Base-by-base conservation (phyloP, 129 eudicot species). In the Pulicaria dysenterica region DNA sequence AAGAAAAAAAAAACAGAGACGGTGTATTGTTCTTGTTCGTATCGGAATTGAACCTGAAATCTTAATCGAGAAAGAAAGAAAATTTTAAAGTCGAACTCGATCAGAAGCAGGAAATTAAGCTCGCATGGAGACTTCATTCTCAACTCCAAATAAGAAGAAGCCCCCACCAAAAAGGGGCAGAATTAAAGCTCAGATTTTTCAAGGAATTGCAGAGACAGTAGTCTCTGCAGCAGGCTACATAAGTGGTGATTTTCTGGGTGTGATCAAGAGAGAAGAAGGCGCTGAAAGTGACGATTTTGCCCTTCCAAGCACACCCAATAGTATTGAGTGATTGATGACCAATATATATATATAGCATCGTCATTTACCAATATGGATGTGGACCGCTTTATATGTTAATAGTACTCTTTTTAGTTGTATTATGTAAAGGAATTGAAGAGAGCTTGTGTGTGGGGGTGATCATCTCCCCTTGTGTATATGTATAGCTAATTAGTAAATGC, bases 241-340 rank as follows among this genome's bases (percentile, higher is more conserved):
- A 73, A 55, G 46, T 12, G 42, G 39, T 24, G 54, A 24, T 43
- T 64, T 19, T 63, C n/a, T 75, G 19, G 72, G 73, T 43, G 42
- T 64, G 13, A 64, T 75, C 73, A 54, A 75, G 79, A 65, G 65
- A 54, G 72, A 74, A 13, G 56, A 11, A 13, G 56, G 16, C 42
- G 54, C 4, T 51, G 72, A 74, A 74, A 64, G 64, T 54, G 79
- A 54, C 43, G 72, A 16, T 24, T 40, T 38, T 51, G 40, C 57
- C 42, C 55, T 36, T 17, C 43, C 19, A 24, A 48, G 41, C 44
- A 62, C 60, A 48, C 70, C 41, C 2, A 40, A 3, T 5, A 57
- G 44, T 51, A 15, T 24, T 11, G 44, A n/a, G 64, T 24, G 31
- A 24, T 24, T 24, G 31, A 24, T 24, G 31, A 24, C 31, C 31